A percentile compares a stretch with the other conserved stretches of the same genome.
phyloP scores from a whole-genome alignment of 805 yeast genomes.

The Candida orba region DNA sequence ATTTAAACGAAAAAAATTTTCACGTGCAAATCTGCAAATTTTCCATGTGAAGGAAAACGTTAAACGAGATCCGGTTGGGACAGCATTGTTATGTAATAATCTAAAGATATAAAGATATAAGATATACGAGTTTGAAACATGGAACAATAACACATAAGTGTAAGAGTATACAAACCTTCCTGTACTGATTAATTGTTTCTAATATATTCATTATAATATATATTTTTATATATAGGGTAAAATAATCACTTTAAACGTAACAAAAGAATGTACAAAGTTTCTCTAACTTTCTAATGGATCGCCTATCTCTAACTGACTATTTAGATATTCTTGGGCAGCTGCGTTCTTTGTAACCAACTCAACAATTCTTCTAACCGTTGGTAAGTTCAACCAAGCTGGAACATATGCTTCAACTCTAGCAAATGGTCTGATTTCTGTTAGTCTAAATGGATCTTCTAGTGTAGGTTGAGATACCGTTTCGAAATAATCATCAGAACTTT shows the following conservation, averaged over 20 bases:
- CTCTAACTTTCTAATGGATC: conserved; percentile 9
- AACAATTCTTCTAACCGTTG: conserved; percentile 79
- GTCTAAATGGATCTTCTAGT: conserved; percentile 78
- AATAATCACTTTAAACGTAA: background rate
- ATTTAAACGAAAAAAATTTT: conserved; percentile 1
- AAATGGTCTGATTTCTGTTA: conserved; percentile 68
- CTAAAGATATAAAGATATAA: too few relatives aligned
- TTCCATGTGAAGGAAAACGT: background rate
- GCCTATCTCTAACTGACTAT: conserved; percentile 20
- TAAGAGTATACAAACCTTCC: too few relatives aligned
- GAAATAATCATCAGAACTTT: conserved; percentile 55
- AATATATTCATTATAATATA: background rate
- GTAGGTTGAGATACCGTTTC: conserved; percentile 66
- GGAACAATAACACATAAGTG: too few relatives aligned
- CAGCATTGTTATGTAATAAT: too few relatives aligned
- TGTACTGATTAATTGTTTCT: too few relatives aligned
- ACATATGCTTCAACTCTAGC: conserved; percentile 82
- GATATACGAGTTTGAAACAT: too few relatives aligned
- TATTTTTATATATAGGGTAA: background rate
- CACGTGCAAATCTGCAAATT: background rate
- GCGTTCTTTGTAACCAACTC: conserved; percentile 85
- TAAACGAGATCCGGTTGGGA: background rate
- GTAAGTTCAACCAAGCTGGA: conserved; percentile 90
- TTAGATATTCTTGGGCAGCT: conserved; percentile 48
- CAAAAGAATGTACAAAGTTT: background rate